phyloP scores from a whole-genome alignment of 129 eudicot genomes.

The Pittosporum tobira region DNA sequence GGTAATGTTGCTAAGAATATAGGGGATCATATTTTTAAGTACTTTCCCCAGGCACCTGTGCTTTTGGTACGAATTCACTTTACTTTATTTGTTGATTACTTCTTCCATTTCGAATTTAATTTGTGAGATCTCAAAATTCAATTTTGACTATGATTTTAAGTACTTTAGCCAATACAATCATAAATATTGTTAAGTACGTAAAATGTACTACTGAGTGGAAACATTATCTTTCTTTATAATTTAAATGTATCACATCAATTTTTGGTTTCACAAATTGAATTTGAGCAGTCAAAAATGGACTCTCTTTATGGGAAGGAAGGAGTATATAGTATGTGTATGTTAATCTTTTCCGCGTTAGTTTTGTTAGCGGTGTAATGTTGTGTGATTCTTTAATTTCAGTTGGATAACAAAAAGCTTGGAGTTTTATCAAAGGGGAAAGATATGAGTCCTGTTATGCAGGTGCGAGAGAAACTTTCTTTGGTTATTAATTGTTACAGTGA shows the following conservation, averaged over 20 bases:
- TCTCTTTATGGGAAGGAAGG: not conserved
- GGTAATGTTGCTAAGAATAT: slow-evolving; percentile 68
- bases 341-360: not conserved
- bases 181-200: too few relatives aligned
- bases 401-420: slow-evolving; percentile 74
- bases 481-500: not conserved
- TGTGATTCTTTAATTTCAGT: slow-evolving; percentile 24
- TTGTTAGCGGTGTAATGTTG: not conserved
- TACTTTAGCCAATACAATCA: too few relatives aligned
- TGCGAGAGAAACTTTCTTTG: not conserved
- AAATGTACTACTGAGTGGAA: too few relatives aligned
- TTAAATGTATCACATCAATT: too few relatives aligned
- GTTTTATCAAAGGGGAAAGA: slow-evolving; percentile 58
- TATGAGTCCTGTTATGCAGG: slow-evolving; percentile 80
- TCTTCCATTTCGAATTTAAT: too few relatives aligned
- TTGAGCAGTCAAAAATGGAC: too few relatives aligned
- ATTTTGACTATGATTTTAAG: too few relatives aligned
- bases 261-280: too few relatives aligned
- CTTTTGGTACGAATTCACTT: slow-evolving; percentile 45
- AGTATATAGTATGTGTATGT: not conserved
- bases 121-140: too few relatives aligned
- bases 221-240: too few relatives aligned
- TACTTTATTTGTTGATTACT: not conserved
- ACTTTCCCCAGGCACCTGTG: slow-evolving; percentile 70
- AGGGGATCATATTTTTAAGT: slow-evolving; percentile 74